These are phyloP conservation scores for Boletus insuetus DNA, from an alignment of 768 basidiomycete species.

Conservation along the genomic window DNA sequence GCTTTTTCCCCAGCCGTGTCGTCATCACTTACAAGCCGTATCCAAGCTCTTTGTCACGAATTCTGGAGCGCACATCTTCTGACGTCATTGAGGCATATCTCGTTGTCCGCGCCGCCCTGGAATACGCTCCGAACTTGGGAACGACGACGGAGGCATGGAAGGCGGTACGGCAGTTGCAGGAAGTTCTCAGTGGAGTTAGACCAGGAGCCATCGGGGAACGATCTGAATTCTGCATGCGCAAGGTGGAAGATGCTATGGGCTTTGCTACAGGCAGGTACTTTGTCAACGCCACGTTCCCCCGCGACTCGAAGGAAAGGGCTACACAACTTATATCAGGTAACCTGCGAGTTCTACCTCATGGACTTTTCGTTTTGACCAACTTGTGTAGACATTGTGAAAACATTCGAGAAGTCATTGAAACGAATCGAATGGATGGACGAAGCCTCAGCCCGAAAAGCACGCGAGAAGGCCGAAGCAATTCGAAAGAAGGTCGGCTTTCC, in stretches of 20 bases:
- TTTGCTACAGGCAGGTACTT: slow-evolving; percentile 89
- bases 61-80: slow-evolving; percentile 64
- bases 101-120: slow-evolving; percentile 68
- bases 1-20: slow-evolving; percentile 69
- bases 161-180: slow-evolving; percentile 65
- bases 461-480: slow-evolving; percentile 61
- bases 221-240: slow-evolving; percentile 75
- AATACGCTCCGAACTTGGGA: slow-evolving; percentile 70
- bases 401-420: slow-evolving; percentile 77
- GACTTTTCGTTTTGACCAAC: neutral
- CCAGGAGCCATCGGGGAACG: slow-evolving; percentile 83
- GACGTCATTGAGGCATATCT: slow-evolving; percentile 87
- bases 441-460: slow-evolving; percentile 74
- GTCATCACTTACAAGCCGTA: slow-evolving; percentile 85
- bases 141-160: slow-evolving; percentile 76
- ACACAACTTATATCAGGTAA: slow-evolving; percentile 79
- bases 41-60: slow-evolving; percentile 58
- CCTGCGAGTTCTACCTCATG: slow-evolving; percentile 5
- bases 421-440: slow-evolving; percentile 91
- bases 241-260: slow-evolving; percentile 74
- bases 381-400: slow-evolving; percentile 65
- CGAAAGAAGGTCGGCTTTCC: slow-evolving; percentile 95
- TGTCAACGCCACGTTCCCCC: slow-evolving; percentile 78
- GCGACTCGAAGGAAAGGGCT: slow-evolving; percentile 75
- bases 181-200: slow-evolving; percentile 79